Conservation (phyloP, 495 filamentous ascomycete species). For the Aspergillus sclerotioniger region DNA sequence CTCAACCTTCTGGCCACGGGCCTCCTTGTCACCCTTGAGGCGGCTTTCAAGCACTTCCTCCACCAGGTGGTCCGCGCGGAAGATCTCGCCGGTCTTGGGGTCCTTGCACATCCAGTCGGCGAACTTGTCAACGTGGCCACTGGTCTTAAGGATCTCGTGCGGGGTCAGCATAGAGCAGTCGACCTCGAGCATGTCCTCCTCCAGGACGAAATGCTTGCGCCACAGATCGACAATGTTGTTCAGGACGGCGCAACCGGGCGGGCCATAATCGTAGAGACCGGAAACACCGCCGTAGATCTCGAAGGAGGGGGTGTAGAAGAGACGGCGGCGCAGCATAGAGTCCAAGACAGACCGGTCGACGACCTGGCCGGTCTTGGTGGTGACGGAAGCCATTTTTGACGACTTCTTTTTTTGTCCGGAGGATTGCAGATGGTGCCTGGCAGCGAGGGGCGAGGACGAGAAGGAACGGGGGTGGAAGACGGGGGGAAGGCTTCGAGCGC, state of each 20-base stretch:
- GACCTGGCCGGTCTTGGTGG: constrained; percentile 81
- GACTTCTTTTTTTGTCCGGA: constrained; percentile 22
- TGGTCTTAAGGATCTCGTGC: constrained; percentile 89
- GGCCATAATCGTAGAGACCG: constrained; percentile 84
- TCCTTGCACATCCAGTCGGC: constrained; percentile 99
- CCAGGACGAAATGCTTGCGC: constrained; percentile 88
- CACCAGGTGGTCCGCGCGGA: constrained; percentile 92
- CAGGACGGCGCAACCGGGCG: constrained; percentile 74
- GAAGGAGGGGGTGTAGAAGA: constrained; percentile 94
- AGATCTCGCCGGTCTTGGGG: constrained; percentile 93
- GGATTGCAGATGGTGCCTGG: not conserved
- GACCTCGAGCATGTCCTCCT: constrained; percentile 90
- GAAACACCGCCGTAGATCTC: constrained; percentile 89
- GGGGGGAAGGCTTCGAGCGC: too few relatives aligned
- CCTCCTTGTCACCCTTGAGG: constrained; percentile 77
- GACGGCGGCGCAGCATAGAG: constrained; percentile 76
- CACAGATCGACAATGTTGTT: constrained; percentile 86
- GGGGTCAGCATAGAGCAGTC: constrained; percentile 86
- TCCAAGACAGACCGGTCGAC: constrained; percentile 81
- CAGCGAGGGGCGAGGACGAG: constrained; percentile 20
- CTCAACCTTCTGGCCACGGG: constrained; percentile 67
- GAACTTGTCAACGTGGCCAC: constrained; percentile 96
- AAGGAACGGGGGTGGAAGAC: constrained; percentile 13
- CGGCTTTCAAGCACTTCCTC: constrained; percentile 86
- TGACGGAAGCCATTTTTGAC: constrained; percentile 59